These are phyloP conservation scores for Saturnispora halmiae DNA, from an alignment of 805 yeast genomes.

Conservation along the genomic window DNA sequence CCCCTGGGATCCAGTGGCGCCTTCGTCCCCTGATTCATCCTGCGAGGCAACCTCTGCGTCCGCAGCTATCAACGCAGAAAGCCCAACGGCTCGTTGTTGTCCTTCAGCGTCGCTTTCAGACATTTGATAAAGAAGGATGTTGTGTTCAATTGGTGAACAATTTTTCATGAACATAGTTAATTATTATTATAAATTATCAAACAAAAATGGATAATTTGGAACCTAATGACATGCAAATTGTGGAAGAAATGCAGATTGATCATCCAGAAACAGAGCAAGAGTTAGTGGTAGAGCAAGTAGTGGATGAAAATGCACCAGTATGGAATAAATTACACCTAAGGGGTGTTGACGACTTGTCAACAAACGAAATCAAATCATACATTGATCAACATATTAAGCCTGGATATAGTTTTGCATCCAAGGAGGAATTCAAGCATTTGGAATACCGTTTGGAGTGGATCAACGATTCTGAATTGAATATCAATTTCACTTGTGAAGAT, in stretches of 20 bases:
- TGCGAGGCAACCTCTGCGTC: constrained; percentile 4
- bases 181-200: not conserved
- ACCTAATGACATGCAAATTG: not conserved
- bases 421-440: constrained; percentile 23
- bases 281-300: not conserved
- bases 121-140: constrained; percentile 4
- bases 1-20: not conserved
- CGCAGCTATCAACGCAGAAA: not conserved
- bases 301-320: constrained; percentile 24
- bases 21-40: constrained; percentile 3
- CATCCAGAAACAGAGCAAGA: not conserved
- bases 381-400: constrained; percentile 39
- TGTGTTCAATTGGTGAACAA: not conserved
- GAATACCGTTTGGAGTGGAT: constrained; percentile 52
- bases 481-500: constrained; percentile 34
- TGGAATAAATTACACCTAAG: constrained; percentile 40
- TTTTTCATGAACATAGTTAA: not conserved
- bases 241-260: not conserved
- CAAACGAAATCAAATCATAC: constrained; percentile 49
- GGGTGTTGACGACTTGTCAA: constrained; percentile 59
- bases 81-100: not conserved
- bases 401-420: constrained; percentile 22
- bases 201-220: not conserved
- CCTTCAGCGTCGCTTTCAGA: constrained; percentile 6
- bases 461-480: constrained; percentile 49